Conservation (phyloP, 2,329 filamentous ascomycete species). For the Phyllosticta capitalensis region DNA sequence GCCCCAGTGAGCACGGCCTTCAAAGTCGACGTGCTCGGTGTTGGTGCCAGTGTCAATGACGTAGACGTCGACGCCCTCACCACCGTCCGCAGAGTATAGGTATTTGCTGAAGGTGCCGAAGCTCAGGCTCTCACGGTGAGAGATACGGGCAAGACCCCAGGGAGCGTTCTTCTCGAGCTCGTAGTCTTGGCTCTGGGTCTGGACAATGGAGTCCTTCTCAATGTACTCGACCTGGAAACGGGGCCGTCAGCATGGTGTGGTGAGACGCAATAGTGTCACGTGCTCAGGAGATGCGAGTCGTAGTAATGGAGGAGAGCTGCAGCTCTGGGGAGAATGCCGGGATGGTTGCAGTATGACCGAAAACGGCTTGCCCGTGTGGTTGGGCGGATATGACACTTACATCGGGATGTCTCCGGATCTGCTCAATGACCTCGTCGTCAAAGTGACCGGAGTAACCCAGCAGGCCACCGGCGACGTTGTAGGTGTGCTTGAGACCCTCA, state of each 20-base stretch:
- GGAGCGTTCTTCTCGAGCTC: conserved; percentile 83
- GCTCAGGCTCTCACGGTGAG: conserved; percentile 75
- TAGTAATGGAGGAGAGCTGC: conserved; percentile 5
- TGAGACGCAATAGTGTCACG: conserved; percentile 4
- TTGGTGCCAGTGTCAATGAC: conserved; percentile 98
- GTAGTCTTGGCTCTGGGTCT: conserved; percentile 46
- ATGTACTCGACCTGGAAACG: conserved; percentile 77
- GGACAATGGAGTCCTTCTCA: conserved; percentile 88
- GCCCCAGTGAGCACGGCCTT: conserved; percentile 90
- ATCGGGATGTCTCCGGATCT: conserved; percentile 90
- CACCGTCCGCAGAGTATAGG: conserved; percentile 78
- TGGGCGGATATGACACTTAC: conserved; percentile 52
- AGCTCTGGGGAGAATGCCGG: conserved; percentile 11
- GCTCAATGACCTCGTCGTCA: conserved; percentile 82
- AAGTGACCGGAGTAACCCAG: conserved; percentile 95
- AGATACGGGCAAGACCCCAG: conserved; percentile 98
- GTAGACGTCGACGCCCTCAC: conserved; percentile 97
- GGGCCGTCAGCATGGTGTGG: conserved; percentile 10
- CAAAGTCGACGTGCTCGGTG: conserved; percentile 88
- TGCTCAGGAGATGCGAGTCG: background rate
- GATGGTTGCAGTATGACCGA: background rate
- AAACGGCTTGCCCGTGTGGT: background rate
- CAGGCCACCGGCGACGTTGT: conserved; percentile 77
- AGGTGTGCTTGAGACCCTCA: conserved; percentile 87
- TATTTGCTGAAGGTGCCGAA: conserved; percentile 99